Percentiles rank a stretch among this genome's conserved stretches.
Evolutionary conservation across 2,329 filamentous ascomycete species (phyloP).

Genomic region (Exophiala bonariae): DNA sequence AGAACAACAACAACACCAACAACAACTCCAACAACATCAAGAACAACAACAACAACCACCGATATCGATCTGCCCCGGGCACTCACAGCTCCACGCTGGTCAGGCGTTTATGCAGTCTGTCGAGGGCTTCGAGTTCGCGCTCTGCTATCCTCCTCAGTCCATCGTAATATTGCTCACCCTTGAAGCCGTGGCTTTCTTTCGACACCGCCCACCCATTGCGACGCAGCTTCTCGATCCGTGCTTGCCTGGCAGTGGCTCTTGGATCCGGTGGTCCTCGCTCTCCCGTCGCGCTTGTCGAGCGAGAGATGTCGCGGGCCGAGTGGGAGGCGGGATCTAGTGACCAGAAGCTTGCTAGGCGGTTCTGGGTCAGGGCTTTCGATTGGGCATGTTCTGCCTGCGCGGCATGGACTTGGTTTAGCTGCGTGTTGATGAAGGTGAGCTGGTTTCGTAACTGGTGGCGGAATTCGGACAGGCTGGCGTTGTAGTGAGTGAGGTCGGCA

Average conservation of each 20-base stretch:
- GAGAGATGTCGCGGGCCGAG: too few species aligned
- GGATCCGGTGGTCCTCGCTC: background rate
- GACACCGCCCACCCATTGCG: conserved; percentile 21
- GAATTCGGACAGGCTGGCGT: conserved; percentile 15
- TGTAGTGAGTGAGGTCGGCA: conserved; percentile 12
- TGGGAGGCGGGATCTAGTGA: conserved; percentile 5
- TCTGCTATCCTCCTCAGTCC: conserved; percentile 16
- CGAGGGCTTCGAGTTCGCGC: conserved; percentile 10
- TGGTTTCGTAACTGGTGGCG: conserved; percentile 13
- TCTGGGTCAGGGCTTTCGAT: conserved; percentile 8
- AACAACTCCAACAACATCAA: too few species aligned
- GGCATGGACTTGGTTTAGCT: conserved; percentile 11
- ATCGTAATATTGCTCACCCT: conserved; percentile 25
- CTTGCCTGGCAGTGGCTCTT: conserved; percentile 2
- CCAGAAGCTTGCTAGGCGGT: conserved; percentile 23
- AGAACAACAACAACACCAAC: too few species aligned
- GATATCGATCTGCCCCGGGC: too few species aligned
- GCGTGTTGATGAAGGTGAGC: conserved; percentile 4
- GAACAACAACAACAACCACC: too few species aligned
- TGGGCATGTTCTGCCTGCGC: conserved; percentile 13
- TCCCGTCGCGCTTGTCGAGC: background rate
- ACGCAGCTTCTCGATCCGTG: conserved; percentile 23
- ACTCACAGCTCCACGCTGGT: too few species aligned
- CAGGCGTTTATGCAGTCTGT: background rate
- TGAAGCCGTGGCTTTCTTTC: conserved; percentile 27